Conservation (phyloP, 2,329 filamentous ascomycete species). For the Pseudogymnoascus sp. region DNA sequence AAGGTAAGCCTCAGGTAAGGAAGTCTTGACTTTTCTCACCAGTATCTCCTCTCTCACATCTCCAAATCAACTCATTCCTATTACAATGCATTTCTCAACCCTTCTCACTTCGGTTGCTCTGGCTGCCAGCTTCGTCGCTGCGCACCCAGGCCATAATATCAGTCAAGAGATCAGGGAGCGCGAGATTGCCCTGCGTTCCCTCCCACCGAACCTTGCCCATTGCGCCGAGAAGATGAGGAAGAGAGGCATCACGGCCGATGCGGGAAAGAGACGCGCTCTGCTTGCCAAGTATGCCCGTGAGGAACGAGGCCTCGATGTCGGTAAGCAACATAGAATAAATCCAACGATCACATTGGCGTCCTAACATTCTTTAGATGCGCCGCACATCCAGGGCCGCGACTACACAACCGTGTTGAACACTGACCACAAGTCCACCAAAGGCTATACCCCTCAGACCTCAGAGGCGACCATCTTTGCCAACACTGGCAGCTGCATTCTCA, state of each 20-base stretch:
- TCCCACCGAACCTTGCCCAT: conserved; percentile 22
- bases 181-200: not conserved
- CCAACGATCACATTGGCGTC: not conserved
- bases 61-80: not conserved
- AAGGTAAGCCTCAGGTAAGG: not conserved
- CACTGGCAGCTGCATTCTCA: conserved; percentile 40
- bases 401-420: conserved; percentile 9
- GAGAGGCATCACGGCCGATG: conserved; percentile 26
- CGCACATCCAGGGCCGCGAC: not conserved
- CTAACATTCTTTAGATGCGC: not conserved
- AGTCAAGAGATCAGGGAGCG: conserved; percentile 25
- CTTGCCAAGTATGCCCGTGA: conserved; percentile 18
- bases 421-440: conserved; percentile 15
- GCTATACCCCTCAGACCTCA: conserved; percentile 29
- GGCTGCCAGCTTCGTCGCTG: conserved; percentile 14
- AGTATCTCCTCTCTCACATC: not conserved
- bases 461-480: conserved; percentile 32
- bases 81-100: not conserved
- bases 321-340: not conserved
- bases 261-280: conserved; percentile 26
- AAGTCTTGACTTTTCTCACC: not conserved
- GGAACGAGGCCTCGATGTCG: conserved; percentile 17
- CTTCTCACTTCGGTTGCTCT: not conserved
- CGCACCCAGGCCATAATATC: conserved; percentile 29
- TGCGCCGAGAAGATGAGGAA: conserved; percentile 28